A percentile compares a stretch with the other conserved stretches of the same genome.
phyloP scores from a whole-genome alignment of 148 eudicot genomes.

The Vaccinium macrocarpon region DNA sequence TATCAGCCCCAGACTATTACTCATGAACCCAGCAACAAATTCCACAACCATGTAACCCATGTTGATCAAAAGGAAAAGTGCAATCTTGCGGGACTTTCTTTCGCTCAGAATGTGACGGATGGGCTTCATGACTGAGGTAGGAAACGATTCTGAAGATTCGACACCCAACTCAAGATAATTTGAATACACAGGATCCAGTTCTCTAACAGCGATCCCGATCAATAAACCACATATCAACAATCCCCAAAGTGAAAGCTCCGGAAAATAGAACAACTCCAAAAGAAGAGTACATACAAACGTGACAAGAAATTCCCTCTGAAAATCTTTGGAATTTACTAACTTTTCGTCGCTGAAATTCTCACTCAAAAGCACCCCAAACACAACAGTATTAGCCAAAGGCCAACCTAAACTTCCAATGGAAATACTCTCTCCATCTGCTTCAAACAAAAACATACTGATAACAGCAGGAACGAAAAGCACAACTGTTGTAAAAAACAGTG shows the following conservation, averaged over 20 bases:
- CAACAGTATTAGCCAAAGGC: conserved; percentile 85
- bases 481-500: conserved; percentile 70
- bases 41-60: conserved; percentile 93
- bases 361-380: conserved; percentile 91
- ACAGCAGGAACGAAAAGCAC: conserved; percentile 79
- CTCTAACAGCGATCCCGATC: conserved; percentile 68
- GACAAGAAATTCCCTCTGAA: conserved; percentile 71
- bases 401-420: conserved; percentile 65
- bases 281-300: conserved; percentile 74
- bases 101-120: conserved; percentile 80
- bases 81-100: conserved; percentile 96
- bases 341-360: conserved; percentile 78
- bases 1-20: conserved; percentile 95
- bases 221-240: conserved; percentile 73
- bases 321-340: conserved; percentile 51
- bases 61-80: conserved; percentile 90
- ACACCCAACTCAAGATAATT: conserved; percentile 64
- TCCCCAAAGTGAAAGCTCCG: conserved; percentile 96
- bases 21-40: conserved; percentile 93
- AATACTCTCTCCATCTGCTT: conserved; percentile 73
- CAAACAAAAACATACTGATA: conserved; percentile 75
- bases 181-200: conserved; percentile 45
- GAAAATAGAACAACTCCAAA: conserved; percentile 82
- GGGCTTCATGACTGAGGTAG: conserved; percentile 64
- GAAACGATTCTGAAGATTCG: conserved; percentile 57